Evolutionary conservation across 306 rosid genomes (phyloP), one percentile per base, ranked within the genome.

Genomic region (Astragalus glycyphyllos): DNA sequence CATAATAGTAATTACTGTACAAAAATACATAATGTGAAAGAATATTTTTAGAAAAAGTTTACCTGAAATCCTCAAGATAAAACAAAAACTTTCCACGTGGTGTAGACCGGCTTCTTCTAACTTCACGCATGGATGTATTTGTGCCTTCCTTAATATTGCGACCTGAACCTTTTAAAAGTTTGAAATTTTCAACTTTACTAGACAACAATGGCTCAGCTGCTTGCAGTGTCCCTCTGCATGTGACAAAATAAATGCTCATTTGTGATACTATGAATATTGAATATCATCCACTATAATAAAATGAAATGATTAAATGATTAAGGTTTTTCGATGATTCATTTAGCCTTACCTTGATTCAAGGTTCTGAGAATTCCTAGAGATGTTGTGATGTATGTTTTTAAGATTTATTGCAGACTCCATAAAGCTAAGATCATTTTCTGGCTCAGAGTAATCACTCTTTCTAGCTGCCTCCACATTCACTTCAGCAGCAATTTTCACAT

Each of bases 1-100:
- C 81, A 76, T 67, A 79, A 77, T 50, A 44, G 32, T 26, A 78
- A 31, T 64, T 48, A 70, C 95, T 84, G 79, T 86, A 86, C 91
- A 86, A 17, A 80, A 61, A 69, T 38, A 29, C 48, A 65, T 34
- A 14, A n/a, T 15, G 70, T 60, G 11, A 71, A 47, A 46, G 26
- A 49, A 26, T 4, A 38, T 26, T 26, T 56, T 15, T 8, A 60
- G 15, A 63, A 47, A 20, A 26, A 5, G 57, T 40, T 23, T 58
- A 37, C 47, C 31, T 23, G 60, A 69, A 69, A 73, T 77, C 80
- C 78, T 84, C 84, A 90, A 46, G 91, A 77, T 42, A 73, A 58
- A 57, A 78, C 80, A 69, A 84, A 85, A 85, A 81, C 71, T 93
- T 86, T 32, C 98, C 93, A 7, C 96, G 97, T 37, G 98, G 97